Evolutionary conservation across 139 green algal species (phyloP).

Genomic region (Tetradesmus lagerheimii): DNA sequence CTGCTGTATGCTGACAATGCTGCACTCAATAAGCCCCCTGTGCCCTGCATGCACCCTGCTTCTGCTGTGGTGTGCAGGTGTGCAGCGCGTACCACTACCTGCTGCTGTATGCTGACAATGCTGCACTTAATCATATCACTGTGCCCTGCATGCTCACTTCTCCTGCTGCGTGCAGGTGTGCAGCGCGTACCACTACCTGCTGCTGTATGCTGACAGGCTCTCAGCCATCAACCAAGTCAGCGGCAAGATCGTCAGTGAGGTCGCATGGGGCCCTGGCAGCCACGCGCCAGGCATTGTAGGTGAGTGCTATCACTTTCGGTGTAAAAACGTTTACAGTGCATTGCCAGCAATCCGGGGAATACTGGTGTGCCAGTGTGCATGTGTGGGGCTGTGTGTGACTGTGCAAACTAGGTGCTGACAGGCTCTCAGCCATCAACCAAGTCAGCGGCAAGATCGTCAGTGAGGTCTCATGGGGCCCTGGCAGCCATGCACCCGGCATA

Average conservation of each 20-base stretch:
- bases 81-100: no score
- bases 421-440: conserved; percentile 75
- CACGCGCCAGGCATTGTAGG: conserved; percentile 11
- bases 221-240: conserved; percentile 71
- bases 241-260: conserved; percentile 21
- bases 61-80: conserved; percentile 54
- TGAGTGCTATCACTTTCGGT: background rate
- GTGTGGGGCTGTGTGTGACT: no score
- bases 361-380: no score
- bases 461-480: conserved; percentile 5
- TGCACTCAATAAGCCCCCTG: no score
- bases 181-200: conserved; percentile 84
- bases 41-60: background rate
- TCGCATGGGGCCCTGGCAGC: conserved; percentile 15
- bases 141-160: background rate
- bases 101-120: no score
- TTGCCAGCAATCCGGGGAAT: no score
- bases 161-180: conserved; percentile 58
- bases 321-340: no score
- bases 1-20: no score
- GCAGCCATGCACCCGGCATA: background rate
- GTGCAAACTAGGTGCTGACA: conserved; percentile 29
- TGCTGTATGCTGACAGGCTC: conserved; percentile 75
- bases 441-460: conserved; percentile 38
- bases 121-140: no score